phyloP scores from a whole-genome alignment of 2,329 filamentous ascomycete genomes.

The Grosmannia serpens region DNA sequence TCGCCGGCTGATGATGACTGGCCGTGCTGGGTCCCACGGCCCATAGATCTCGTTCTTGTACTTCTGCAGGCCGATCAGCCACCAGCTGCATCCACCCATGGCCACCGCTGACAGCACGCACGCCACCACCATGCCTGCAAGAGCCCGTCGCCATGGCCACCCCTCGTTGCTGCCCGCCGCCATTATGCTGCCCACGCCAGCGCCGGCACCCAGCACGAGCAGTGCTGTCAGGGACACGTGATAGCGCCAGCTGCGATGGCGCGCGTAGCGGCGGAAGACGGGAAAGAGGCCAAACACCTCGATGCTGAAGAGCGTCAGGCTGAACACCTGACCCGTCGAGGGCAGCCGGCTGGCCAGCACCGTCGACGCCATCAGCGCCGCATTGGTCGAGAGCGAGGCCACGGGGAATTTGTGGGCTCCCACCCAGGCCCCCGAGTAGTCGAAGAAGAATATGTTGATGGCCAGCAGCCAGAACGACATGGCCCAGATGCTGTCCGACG shows the following conservation, averaged over 20 bases:
- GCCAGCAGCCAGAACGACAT: slow-evolving; percentile 86
- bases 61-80: slow-evolving; percentile 91
- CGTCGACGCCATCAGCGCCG: slow-evolving; percentile 90
- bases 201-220: slow-evolving; percentile 69
- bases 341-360: slow-evolving; percentile 84
- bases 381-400: slow-evolving; percentile 78
- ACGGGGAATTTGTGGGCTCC: slow-evolving; percentile 47
- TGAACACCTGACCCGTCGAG: slow-evolving; percentile 89
- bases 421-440: slow-evolving; percentile 63
- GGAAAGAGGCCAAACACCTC: slow-evolving; percentile 96
- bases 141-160: slow-evolving; percentile 41
- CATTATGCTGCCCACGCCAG: slow-evolving; percentile 58
- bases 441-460: slow-evolving; percentile 96
- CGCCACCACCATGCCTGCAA: slow-evolving; percentile 67
- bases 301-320: slow-evolving; percentile 87
- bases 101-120: slow-evolving; percentile 62
- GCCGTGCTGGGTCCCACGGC: slow-evolving; percentile 92
- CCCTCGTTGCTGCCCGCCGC: slow-evolving; percentile 26
- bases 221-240: slow-evolving; percentile 66
- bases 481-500: slow-evolving; percentile 92
- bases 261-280: slow-evolving; percentile 85
- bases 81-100: slow-evolving; percentile 95
- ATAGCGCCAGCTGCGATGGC: slow-evolving; percentile 69
- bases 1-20: slow-evolving; percentile 63
- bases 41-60: slow-evolving; percentile 99